A percentile compares a stretch with the other conserved stretches of the same genome.
These are phyloP conservation scores for Rhodocollybia butyracea DNA, from an alignment of 768 basidiomycete species.

Conservation along the genomic window DNA sequence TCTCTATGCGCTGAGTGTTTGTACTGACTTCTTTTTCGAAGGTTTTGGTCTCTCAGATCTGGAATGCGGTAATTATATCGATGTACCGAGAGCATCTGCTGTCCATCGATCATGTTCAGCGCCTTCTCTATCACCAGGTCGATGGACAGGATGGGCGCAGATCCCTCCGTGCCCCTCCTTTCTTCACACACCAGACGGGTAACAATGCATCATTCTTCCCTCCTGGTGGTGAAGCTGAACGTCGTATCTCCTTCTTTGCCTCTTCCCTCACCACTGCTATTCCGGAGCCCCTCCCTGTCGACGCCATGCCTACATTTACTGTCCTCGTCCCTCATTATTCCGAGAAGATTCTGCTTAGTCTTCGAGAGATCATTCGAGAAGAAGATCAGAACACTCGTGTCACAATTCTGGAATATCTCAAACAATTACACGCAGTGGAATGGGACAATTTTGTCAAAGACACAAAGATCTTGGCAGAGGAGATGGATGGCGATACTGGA, in stretches of 20 bases:
- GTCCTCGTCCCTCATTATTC: slow-evolving; percentile 99
- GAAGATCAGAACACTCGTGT: slow-evolving; percentile 97
- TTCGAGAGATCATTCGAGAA: slow-evolving; percentile 97
- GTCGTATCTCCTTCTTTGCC: slow-evolving; percentile 98
- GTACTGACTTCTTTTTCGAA: slow-evolving; percentile 18
- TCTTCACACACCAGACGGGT: slow-evolving; percentile 91
- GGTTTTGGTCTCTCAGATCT: slow-evolving; percentile 97
- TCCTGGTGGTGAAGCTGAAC: slow-evolving; percentile 89
- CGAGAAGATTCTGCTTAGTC: slow-evolving; percentile 94
- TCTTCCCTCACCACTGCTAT: slow-evolving; percentile 95
- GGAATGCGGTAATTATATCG: slow-evolving; percentile 99
- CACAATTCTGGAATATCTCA: slow-evolving; percentile 95
- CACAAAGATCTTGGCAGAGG: slow-evolving; percentile 97
- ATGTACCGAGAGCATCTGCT: slow-evolving; percentile 99
- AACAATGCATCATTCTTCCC: slow-evolving; percentile 90
- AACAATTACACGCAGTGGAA: slow-evolving; percentile 96
- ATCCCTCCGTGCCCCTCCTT: slow-evolving; percentile 92
- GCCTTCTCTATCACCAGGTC: slow-evolving; percentile 94
- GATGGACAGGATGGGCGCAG: slow-evolving; percentile 87
- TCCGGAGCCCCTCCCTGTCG: slow-evolving; percentile 92
- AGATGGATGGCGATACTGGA: slow-evolving; percentile 61
- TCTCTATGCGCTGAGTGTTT: neutral
- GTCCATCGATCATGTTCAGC: slow-evolving; percentile 97
- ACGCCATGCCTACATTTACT: slow-evolving; percentile 99
- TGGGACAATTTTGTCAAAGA: slow-evolving; percentile 99